A percentile compares a stretch with the other conserved stretches of the same genome.
phyloP scores from a whole-genome alignment of 768 basidiomycete genomes.

The Mycena floridula region DNA sequence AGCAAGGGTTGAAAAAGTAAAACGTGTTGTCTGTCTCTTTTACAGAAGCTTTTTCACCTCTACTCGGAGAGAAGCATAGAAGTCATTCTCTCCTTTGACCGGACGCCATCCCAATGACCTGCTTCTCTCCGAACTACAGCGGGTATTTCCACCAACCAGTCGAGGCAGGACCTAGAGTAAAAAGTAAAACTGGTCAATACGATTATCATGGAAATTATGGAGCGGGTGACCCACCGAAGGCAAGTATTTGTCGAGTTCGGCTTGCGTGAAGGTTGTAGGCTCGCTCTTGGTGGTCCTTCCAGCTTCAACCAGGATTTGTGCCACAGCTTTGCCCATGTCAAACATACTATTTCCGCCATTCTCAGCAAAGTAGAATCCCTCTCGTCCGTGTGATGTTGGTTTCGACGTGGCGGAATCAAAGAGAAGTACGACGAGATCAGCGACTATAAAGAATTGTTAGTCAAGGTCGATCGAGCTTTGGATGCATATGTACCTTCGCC shows the following conservation, averaged over 20 bases:
- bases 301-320: conserved; percentile 9
- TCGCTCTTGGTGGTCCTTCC: conserved; percentile 16
- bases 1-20: too few species aligned
- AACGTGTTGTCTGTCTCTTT: too few species aligned
- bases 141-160: conserved; percentile 13
- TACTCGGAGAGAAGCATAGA: conserved; percentile 12
- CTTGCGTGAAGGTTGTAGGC: conserved; percentile 25
- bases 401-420: conserved; percentile 11
- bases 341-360: conserved; percentile 13
- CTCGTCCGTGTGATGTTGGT: conserved; percentile 14
- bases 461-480: background rate
- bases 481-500: conserved; percentile 11
- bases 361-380: conserved; percentile 19
- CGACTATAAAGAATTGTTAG: conserved; percentile 5
- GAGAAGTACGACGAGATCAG: conserved; percentile 10
- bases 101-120: conserved; percentile 30
- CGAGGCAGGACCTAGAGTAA: background rate
- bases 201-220: background rate
- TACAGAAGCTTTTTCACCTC: too few species aligned
- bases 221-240: background rate
- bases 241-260: conserved; percentile 22
- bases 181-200: background rate
- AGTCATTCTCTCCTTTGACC: conserved; percentile 21
- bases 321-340: conserved; percentile 10
- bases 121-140: conserved; percentile 16